phyloP scores from a whole-genome alignment of 176 grass and related monocot genomes.

The Oryza longistaminata region DNA sequence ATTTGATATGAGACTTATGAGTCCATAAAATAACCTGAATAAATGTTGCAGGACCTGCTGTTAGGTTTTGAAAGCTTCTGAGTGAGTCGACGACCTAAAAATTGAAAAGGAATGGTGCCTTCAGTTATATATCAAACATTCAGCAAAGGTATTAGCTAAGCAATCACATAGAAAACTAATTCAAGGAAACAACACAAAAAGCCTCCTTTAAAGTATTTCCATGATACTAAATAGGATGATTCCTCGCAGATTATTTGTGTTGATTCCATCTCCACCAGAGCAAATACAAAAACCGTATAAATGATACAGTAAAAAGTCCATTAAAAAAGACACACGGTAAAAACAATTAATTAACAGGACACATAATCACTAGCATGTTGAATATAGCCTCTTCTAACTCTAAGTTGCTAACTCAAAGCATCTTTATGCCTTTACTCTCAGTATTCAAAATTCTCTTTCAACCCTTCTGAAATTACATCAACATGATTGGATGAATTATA shows the following conservation, averaged over 20 bases:
- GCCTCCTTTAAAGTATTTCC: background rate
- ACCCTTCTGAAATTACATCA: constrained; percentile 1
- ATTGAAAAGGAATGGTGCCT: background rate
- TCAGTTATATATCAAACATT: constrained; percentile 4
- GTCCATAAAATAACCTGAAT: constrained; percentile 48
- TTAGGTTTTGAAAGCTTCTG: constrained; percentile 47
- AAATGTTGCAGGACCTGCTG: constrained; percentile 67
- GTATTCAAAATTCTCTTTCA: background rate
- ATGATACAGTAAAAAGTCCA: background rate
- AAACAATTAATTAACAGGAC: no score
- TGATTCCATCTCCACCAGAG: background rate
- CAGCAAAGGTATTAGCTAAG: background rate
- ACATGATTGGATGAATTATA: background rate
- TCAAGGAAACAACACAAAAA: background rate
- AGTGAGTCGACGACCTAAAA: constrained; percentile 56
- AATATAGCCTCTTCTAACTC: background rate
- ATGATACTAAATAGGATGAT: background rate
- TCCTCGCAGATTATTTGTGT: background rate
- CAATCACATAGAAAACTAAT: background rate
- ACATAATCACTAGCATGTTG: background rate
- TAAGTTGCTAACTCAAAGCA: background rate
- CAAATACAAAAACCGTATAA: background rate
- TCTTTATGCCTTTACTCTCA: background rate
- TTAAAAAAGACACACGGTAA: no score
- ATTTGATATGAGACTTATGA: background rate